Evolutionary conservation across 139 green algal genomes (phyloP).

Genomic region (Ettlia oleoabundans): DNA sequence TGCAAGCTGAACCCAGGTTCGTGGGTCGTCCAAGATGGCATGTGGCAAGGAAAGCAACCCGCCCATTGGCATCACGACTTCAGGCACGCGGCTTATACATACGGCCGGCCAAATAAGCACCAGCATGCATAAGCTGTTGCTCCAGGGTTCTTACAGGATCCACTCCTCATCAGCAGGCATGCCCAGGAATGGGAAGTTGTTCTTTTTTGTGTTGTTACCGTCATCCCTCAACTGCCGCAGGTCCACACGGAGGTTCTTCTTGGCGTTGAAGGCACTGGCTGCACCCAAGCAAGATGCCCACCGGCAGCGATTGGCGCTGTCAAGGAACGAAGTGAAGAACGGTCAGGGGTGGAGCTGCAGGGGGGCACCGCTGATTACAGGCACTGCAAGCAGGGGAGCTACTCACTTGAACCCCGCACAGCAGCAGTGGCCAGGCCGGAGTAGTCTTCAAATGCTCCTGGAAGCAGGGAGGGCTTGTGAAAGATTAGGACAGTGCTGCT

Average conservation of each 20-base stretch:
- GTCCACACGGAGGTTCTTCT: conserved; percentile 53
- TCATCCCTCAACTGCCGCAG: not conserved
- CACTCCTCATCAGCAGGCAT: conserved; percentile 60
- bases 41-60: no score
- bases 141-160: conserved; percentile 47
- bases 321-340: no score
- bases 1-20: no score
- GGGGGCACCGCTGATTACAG: not conserved
- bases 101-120: not conserved
- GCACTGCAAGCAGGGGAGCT: not conserved
- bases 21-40: no score
- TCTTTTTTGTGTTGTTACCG: conserved; percentile 11
- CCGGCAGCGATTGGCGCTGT: no score
- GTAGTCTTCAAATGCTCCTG: conserved; percentile 35
- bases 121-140: no score
- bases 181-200: conserved; percentile 44
- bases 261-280: conserved; percentile 40
- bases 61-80: no score
- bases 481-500: not conserved
- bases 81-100: no score
- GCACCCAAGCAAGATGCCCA: no score
- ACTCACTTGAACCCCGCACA: conserved; percentile 19
- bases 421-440: conserved; percentile 26
- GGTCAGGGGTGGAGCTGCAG: not conserved
- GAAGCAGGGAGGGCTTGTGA: not conserved